Evolutionary conservation across 805 yeast species (phyloP), one percentile per base, ranked within the genome.

Genomic region (Teunomyces aglyptinius): DNA sequence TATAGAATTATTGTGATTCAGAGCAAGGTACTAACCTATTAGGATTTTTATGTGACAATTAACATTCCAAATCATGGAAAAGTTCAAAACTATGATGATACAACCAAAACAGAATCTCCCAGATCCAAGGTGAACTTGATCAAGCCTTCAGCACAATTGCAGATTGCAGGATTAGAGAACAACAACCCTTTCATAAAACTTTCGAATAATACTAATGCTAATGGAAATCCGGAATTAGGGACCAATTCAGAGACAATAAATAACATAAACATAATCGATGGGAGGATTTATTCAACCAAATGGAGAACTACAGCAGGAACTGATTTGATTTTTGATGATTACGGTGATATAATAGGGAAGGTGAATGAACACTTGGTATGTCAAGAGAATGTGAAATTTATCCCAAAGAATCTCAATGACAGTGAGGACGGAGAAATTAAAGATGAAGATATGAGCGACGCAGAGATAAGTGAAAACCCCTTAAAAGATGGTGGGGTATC

Each of bases 301-400:
- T 91, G 97, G 97, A 73, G 76, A 36, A 78, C 78, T 45, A 64
- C 89, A 2, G 83, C 88, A 1, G 98, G 98, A 0, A 86, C 95
- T 0, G 97, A 71, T 41, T 54, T 70, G 46, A 55, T 72, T 2
- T 68, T 71, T 49, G 76, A 73, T 49, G 77, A 72, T 41, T 60
- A 69, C 47, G 77, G 76, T 0, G 71, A 71, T 29, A 53, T 68
- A 34, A 57, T 71, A 27, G 74, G 75, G 0, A 63, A 64, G 26
- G 75, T 70, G 6, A 56, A 61, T 12, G 76, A 73, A 47, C 77
- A 71, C 51, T 62, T 72, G 41, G 56, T 47, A 2, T 58, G 71
- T 40, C 62, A 61, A 31, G 58, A 63, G 5, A 51, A 53, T 12
- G 60, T 60, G 12, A 69, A 59, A 40, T 47, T 68, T 13, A 48